phyloP scores from a whole-genome alignment of 179 eudicot species.

The Carnegiea gigantea region DNA sequence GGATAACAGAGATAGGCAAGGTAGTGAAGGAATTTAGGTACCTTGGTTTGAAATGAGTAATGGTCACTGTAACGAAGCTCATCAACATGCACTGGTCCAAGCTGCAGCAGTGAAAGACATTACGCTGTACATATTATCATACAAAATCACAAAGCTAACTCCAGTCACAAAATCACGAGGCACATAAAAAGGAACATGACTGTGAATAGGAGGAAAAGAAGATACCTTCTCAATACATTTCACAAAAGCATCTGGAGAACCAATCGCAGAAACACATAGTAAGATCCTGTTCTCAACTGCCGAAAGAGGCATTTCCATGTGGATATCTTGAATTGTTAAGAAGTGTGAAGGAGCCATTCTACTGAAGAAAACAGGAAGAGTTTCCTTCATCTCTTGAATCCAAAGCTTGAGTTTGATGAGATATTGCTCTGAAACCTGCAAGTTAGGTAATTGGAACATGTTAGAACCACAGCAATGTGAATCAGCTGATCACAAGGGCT shows the following conservation, averaged over 20 bases:
- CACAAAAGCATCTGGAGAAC: constrained; percentile 68
- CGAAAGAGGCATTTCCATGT: constrained; percentile 42
- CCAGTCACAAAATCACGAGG: not conserved
- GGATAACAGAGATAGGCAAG: not conserved
- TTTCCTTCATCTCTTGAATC: constrained; percentile 45
- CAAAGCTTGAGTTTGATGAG: constrained; percentile 36
- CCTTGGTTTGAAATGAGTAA: constrained; percentile 62
- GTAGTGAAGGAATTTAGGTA: constrained; percentile 10
- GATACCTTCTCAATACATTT: constrained; percentile 62
- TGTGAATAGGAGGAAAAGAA: not conserved
- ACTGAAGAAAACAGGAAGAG: constrained; percentile 62
- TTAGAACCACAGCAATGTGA: no score
- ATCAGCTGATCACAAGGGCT: not conserved
- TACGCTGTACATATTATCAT: not conserved
- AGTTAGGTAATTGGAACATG: not conserved
- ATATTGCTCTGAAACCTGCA: constrained; percentile 53
- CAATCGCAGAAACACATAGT: constrained; percentile 83
- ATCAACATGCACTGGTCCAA: constrained; percentile 63
- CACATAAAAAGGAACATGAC: not conserved
- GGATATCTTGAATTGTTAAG: constrained; percentile 39
- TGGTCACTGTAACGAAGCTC: constrained; percentile 75
- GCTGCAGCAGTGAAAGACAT: constrained; percentile 41
- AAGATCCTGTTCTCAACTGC: constrained; percentile 38
- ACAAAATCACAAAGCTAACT: not conserved
- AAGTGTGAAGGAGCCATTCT: constrained; percentile 75